Evolutionary conservation across 257 asterid species (phyloP).

Genomic region (Henckelia pumila): DNA sequence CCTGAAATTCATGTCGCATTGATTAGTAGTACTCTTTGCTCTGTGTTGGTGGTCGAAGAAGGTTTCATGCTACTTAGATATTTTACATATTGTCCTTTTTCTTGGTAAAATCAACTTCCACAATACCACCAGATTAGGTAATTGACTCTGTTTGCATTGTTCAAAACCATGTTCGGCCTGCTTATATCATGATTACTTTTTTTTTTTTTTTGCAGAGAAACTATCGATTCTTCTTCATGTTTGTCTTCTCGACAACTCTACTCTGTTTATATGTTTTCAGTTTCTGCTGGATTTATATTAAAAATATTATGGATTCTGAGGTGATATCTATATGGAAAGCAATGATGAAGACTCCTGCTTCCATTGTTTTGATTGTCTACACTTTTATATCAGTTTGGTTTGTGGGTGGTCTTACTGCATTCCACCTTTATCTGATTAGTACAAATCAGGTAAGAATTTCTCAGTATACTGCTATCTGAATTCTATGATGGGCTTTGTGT

Average conservation of each 20-base stretch:
- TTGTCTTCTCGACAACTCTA: constrained; percentile 95
- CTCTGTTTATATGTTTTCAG: constrained; percentile 86
- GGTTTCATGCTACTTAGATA: not conserved
- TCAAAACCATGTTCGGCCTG: not conserved
- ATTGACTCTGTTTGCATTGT: constrained; percentile 7
- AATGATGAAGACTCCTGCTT: constrained; percentile 89
- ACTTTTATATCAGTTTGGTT: constrained; percentile 94
- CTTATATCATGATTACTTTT: constrained; percentile 11
- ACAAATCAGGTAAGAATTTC: constrained; percentile 73
- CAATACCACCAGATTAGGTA: not conserved
- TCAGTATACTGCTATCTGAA: not conserved
- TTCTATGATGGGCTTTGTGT: not conserved
- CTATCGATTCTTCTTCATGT: constrained; percentile 99
- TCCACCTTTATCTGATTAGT: constrained; percentile 85
- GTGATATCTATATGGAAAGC: constrained; percentile 78
- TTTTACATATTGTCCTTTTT: not conserved
- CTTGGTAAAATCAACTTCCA: not conserved
- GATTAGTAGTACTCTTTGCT: not conserved
- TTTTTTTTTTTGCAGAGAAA: constrained; percentile 64
- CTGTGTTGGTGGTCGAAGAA: not conserved
- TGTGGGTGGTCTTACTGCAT: constrained; percentile 94
- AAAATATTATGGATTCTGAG: constrained; percentile 64
- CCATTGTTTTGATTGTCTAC: constrained; percentile 82
- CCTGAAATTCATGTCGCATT: not conserved
- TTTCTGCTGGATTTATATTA: constrained; percentile 94